Evolutionary conservation across 108 stramenopile genomes (phyloP).

Genomic region (Aurantiochytrium sp.): DNA sequence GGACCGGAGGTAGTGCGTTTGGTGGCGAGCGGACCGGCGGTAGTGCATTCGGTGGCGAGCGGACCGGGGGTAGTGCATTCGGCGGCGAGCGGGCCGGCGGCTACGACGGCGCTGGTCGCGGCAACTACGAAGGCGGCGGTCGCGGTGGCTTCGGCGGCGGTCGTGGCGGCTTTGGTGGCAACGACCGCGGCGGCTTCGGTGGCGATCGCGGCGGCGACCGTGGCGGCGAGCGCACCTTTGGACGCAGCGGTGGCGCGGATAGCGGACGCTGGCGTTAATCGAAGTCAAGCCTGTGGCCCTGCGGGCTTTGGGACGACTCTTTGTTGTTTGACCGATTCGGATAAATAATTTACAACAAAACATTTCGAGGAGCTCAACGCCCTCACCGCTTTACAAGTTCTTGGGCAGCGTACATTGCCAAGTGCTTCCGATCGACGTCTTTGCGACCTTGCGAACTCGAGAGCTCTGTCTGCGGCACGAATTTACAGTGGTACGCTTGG

Average conservation of each 20-base stretch:
- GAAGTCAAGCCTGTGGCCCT: no score
- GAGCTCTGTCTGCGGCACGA: no score
- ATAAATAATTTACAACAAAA: no score
- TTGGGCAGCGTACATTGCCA: no score
- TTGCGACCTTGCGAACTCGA: no score
- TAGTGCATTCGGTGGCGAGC: constrained; percentile 10
- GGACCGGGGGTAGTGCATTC: neutral
- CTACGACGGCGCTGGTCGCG: neutral
- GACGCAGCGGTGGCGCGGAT: neutral
- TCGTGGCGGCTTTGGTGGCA: neutral
- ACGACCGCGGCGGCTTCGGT: neutral
- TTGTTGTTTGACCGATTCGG: no score
- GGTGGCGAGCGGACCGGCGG: no score
- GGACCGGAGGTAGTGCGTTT: neutral
- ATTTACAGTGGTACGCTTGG: no score
- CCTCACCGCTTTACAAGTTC: no score
- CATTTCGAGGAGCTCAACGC: no score
- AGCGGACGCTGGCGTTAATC: neutral
- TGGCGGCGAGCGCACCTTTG: neutral
- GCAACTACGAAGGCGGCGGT: neutral
- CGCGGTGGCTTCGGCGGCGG: neutral
- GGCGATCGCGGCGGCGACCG: neutral
- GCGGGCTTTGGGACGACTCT: no score
- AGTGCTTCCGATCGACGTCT: no score
- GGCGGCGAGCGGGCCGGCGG: neutral